Conservation (phyloP, 1,284 basidiomycete species). For the Austroboletus niveus region DNA sequence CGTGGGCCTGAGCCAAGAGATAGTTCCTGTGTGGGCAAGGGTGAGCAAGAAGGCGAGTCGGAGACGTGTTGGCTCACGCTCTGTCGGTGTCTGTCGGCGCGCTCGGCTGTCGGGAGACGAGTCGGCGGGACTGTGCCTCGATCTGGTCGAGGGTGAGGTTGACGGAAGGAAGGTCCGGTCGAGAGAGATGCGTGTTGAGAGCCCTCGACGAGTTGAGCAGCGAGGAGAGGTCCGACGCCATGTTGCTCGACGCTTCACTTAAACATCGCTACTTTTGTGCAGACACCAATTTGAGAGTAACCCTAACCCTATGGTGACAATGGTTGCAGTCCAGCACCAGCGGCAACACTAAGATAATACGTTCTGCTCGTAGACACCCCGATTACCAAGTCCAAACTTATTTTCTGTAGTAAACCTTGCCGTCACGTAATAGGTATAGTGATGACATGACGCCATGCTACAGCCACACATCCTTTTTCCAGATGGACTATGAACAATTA, state of each 20-base stretch:
- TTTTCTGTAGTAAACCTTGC: too few species aligned
- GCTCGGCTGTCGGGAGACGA: conserved; percentile 69
- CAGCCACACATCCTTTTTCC: too few species aligned
- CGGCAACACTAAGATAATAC: too few species aligned
- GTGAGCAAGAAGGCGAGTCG: conserved; percentile 5
- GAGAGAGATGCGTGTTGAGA: conserved; percentile 71
- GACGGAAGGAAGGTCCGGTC: conserved; percentile 80
- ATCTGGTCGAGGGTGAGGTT: conserved; percentile 90
- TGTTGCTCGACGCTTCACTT: conserved; percentile 18
- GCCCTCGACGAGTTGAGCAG: conserved; percentile 70
- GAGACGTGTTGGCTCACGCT: conserved; percentile 54
- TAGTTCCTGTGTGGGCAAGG: conserved; percentile 57
- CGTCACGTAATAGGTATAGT: too few species aligned
- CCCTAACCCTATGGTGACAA: too few species aligned
- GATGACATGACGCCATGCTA: too few species aligned
- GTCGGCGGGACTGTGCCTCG: conserved; percentile 80
- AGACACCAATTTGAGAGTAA: too few species aligned
- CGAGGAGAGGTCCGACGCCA: conserved; percentile 62
- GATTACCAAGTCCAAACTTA: too few species aligned
- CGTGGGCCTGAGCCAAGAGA: conserved; percentile 85
- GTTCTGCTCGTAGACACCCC: too few species aligned
- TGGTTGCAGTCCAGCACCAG: too few species aligned
- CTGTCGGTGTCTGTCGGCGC: conserved; percentile 63
- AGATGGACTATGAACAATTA: too few species aligned
- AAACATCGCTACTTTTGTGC: too few species aligned